Evolutionary conservation across 2,329 filamentous ascomycete genomes (phyloP), one percentile per base, ranked within the genome.

Genomic region (Neofusicoccum sp.): DNA sequence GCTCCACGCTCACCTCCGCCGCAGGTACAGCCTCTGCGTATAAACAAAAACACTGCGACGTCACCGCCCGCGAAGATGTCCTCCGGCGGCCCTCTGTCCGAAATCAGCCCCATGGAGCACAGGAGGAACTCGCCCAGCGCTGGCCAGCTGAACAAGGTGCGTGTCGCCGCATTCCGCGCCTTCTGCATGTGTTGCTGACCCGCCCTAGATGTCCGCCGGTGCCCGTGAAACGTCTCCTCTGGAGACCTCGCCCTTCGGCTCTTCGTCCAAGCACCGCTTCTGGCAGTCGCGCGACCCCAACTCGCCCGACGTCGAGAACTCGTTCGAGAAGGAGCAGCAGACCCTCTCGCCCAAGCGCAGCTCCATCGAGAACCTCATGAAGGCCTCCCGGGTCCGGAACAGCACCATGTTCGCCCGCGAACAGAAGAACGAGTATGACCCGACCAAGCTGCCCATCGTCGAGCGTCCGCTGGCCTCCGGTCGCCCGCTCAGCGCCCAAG

Each of bases 351-450:
- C 90, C 24, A 88, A 86, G 61, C 89, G 93, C 71, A 90, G 91
- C 47, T 98, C 93, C 16, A 93, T 99, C 67, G 95, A 99, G 82
- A 93, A 93, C 71, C 83, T 99, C 62, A 96, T 97, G 79, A 91
- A 89, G 73, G 93, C 92, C 33, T 96, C 93, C 60, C 89, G 95
- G 63, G 95, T 99, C 70, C 96, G 93, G 83, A 98, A 96, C 80
- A 97, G 93, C 83, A 96, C 89, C 78, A 97, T 98, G 82, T 91
- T 96, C 73, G 92, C 91, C 43, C 89, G 93, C 60, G 93, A 97
- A 77, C 89, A 92, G 72, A 93, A 93, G 78, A 86, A 92, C 74
- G 90, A 96, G 79, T 97, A 97, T 80, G 91, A 97, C 74, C 91
- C 93, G 30, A 84, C 88, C 60, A 85, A 86, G 66, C 78, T 92